Conservation (phyloP, 192 early-diverging fungal genomes). For the Dissophora ornata region DNA sequence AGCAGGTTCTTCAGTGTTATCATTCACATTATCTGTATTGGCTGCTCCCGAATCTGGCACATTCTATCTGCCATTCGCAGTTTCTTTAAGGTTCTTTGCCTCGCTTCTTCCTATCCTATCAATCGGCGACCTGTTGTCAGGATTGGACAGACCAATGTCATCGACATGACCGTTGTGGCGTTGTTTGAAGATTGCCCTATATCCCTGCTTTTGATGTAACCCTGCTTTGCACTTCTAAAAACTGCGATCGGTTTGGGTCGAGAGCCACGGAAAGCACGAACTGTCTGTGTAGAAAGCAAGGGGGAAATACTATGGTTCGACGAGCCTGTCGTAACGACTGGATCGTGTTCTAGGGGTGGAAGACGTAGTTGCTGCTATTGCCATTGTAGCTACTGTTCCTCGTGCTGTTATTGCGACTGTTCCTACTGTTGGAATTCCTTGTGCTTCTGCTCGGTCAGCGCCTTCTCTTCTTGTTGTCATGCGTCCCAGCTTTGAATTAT, state of each 20-base stretch:
- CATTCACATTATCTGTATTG: neutral
- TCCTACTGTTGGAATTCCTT: slow-evolving; percentile 6
- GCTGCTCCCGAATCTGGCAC: neutral
- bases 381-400: no score
- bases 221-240: no score
- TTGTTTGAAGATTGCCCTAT: neutral
- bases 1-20: neutral
- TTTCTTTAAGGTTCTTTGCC: neutral
- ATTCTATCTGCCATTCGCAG: no score
- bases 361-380: neutral
- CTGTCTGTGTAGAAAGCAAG: slow-evolving; percentile 11
- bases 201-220: neutral
- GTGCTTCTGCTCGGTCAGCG: slow-evolving; percentile 16
- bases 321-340: slow-evolving; percentile 8
- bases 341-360: neutral
- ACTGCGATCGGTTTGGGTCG: slow-evolving; percentile 1
- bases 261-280: slow-evolving; percentile 12
- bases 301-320: slow-evolving; percentile 12
- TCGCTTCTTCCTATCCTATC: neutral
- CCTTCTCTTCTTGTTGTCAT: no score
- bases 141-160: neutral
- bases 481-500: no score
- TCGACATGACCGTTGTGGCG: neutral
- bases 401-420: slow-evolving; percentile 1
- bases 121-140: neutral